A percentile compares a stretch with the other conserved stretches of the same genome.
Conservation (phyloP, 768 basidiomycete species). For the Podaxis pistillaris region DNA sequence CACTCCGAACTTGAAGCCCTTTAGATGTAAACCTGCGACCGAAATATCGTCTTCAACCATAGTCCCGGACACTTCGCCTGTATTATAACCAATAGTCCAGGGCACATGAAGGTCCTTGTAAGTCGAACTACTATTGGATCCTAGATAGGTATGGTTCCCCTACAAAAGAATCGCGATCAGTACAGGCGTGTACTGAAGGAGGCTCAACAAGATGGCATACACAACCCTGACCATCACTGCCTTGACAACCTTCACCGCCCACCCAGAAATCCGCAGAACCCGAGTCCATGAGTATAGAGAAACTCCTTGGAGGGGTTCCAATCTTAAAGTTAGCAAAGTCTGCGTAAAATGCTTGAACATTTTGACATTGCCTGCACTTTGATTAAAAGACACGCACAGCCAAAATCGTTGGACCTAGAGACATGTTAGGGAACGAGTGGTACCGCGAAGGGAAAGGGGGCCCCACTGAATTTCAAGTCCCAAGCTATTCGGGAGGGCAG, state of each 20-base stretch:
- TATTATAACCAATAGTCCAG: conserved; percentile 52
- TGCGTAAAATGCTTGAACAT: conserved; percentile 9
- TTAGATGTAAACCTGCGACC: conserved; percentile 56
- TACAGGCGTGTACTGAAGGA: background rate
- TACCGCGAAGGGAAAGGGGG: conserved; percentile 27
- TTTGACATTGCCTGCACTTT: background rate
- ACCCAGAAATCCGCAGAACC: conserved; percentile 68
- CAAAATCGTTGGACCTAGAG: conserved; percentile 7
- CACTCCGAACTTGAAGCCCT: conserved; percentile 61
- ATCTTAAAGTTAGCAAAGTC: conserved; percentile 31
- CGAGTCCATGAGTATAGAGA: conserved; percentile 56
- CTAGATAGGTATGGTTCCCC: conserved; percentile 49
- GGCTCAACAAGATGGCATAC: conserved; percentile 19
- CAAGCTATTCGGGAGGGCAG: conserved; percentile 33
- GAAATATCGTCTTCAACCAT: conserved; percentile 56
- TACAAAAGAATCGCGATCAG: conserved; percentile 15
- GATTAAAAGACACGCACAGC: background rate
- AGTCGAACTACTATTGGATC: conserved; percentile 53
- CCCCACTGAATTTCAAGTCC: conserved; percentile 58
- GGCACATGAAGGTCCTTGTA: conserved; percentile 45
- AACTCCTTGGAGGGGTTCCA: conserved; percentile 49
- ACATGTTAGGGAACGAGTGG: background rate
- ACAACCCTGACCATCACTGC: conserved; percentile 27
- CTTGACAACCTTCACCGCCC: conserved; percentile 42
- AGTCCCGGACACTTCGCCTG: conserved; percentile 57